A percentile compares a stretch with the other conserved stretches of the same genome.
phyloP scores from a whole-genome alignment of 2,329 filamentous ascomycete genomes.

The Nannizziopsis barbatae region DNA sequence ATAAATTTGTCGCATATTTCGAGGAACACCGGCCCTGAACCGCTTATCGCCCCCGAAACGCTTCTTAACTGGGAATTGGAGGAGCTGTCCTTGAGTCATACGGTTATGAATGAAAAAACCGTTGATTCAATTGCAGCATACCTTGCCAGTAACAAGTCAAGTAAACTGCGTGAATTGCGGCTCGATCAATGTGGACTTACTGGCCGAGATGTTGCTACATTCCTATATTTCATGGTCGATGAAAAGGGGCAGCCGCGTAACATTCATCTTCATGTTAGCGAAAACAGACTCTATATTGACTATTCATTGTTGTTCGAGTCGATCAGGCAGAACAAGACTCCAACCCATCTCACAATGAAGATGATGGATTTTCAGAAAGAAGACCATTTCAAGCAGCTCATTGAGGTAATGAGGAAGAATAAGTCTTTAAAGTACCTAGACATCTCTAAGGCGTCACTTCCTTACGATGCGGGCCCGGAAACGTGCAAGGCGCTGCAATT shows the following conservation, averaged over 20 bases:
- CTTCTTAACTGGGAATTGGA: slow-evolving; percentile 57
- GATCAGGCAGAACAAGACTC: slow-evolving; percentile 44
- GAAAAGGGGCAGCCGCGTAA: slow-evolving; percentile 42
- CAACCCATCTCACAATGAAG: slow-evolving; percentile 53
- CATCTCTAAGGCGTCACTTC: slow-evolving; percentile 58
- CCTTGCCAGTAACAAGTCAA: slow-evolving; percentile 49
- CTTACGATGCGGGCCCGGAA: slow-evolving; percentile 56
- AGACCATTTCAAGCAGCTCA: slow-evolving; percentile 51
- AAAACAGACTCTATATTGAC: slow-evolving; percentile 42
- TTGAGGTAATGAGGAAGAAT: slow-evolving; percentile 52
- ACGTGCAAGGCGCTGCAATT: slow-evolving; percentile 53
- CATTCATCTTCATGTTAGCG: slow-evolving; percentile 56
- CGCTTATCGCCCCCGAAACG: slow-evolving; percentile 55
- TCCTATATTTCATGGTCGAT: slow-evolving; percentile 53
- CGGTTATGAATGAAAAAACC: slow-evolving; percentile 50
- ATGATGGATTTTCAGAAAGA: slow-evolving; percentile 60
- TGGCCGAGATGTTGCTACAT: slow-evolving; percentile 52
- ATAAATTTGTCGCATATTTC: slow-evolving; percentile 56
- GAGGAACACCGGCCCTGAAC: slow-evolving; percentile 50
- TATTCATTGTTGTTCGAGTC: slow-evolving; percentile 35
- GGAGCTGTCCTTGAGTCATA: slow-evolving; percentile 54
- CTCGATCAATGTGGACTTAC: slow-evolving; percentile 57
- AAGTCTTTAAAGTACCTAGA: slow-evolving; percentile 54
- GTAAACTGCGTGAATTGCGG: slow-evolving; percentile 49
- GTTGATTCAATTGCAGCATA: slow-evolving; percentile 57